Conservation (phyloP, 306 rosid genomes). For the Acacia melanoxylon region DNA sequence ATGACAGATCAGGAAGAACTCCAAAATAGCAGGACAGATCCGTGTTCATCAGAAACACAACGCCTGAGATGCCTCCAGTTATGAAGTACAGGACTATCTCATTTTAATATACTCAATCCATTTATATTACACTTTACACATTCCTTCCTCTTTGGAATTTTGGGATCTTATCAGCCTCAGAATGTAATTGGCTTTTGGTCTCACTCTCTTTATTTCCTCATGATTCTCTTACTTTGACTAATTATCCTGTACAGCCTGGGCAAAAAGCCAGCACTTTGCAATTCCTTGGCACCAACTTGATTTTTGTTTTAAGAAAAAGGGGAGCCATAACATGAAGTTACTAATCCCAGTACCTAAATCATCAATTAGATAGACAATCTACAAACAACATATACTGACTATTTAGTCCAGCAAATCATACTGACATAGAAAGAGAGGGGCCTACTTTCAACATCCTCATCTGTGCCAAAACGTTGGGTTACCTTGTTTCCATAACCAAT, state of each 20-base stretch:
- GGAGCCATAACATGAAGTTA: background rate
- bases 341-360: background rate
- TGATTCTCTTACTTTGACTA: background rate
- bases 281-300: background rate
- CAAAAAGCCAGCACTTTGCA: background rate
- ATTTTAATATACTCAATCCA: background rate
- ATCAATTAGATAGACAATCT: slow-evolving; percentile 13
- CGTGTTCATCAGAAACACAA: background rate
- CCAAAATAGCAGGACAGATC: background rate
- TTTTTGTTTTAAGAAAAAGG: background rate
- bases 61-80: background rate
- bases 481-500: slow-evolving; percentile 82
- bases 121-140: background rate
- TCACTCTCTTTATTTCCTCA: background rate
- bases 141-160: background rate
- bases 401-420: slow-evolving; percentile 13
- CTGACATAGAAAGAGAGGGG: slow-evolving; percentile 26
- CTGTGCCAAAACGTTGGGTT: slow-evolving; percentile 65
- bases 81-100: background rate
- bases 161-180: background rate
- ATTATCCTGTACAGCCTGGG: background rate
- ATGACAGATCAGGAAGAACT: background rate
- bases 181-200: background rate
- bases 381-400: background rate
- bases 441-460: slow-evolving; percentile 82